Evolutionary conservation across 495 filamentous ascomycete species (phyloP).

Genomic region (Letharia lupina): DNA sequence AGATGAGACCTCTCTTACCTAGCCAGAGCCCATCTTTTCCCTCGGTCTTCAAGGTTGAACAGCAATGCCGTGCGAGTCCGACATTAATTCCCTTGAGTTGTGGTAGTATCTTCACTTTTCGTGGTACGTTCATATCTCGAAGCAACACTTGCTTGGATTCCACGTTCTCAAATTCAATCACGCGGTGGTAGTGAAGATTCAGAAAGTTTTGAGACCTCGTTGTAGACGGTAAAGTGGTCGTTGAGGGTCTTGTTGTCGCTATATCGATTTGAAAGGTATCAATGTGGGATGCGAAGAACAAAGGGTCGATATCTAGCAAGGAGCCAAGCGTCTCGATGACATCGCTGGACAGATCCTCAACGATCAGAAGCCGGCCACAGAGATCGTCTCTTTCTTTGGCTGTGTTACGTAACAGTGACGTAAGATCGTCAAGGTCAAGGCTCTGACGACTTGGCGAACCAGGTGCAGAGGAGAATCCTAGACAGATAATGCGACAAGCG

Average conservation of each 20-base stretch:
- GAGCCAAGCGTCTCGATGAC: constrained; percentile 16
- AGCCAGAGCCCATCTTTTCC: not conserved
- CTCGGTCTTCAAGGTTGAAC: not conserved
- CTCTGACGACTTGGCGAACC: not conserved
- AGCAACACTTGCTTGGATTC: constrained; percentile 5
- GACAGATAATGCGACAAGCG: not conserved
- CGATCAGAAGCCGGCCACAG: not conserved
- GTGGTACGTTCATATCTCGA: constrained; percentile 19
- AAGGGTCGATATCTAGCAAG: constrained; percentile 19
- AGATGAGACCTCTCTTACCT: not conserved
- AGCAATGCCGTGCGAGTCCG: constrained; percentile 12
- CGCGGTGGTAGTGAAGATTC: constrained; percentile 15
- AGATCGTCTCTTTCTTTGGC: not conserved
- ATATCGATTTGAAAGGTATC: constrained; percentile 13
- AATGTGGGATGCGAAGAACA: constrained; percentile 24
- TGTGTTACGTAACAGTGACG: not conserved
- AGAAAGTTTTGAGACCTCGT: constrained; percentile 20
- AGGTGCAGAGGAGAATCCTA: not conserved
- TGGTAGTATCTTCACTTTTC: constrained; percentile 20
- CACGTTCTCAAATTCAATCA: constrained; percentile 14
- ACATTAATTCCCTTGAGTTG: constrained; percentile 5
- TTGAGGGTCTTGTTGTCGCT: constrained; percentile 6
- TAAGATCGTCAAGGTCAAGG: not conserved
- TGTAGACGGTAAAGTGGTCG: constrained; percentile 15
- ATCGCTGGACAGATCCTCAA: not conserved